Conservation (phyloP, 352 stramenopile species). For the Pythium oligandrum region DNA sequence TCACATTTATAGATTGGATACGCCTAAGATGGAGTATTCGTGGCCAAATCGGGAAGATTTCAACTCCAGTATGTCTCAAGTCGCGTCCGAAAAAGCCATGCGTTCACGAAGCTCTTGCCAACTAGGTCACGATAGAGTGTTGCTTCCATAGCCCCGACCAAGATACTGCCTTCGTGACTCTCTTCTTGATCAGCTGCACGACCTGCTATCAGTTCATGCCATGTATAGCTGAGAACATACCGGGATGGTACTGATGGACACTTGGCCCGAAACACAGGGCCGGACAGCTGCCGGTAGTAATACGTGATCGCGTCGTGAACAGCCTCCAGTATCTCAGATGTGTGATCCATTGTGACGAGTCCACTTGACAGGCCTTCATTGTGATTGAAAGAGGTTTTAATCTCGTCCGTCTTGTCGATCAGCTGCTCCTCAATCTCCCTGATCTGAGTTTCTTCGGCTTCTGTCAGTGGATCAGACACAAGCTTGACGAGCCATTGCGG, state of each 20-base stretch:
- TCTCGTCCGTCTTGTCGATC: neutral
- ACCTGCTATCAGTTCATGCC: constrained; percentile 6
- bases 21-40: too few species aligned
- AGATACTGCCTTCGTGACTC: neutral
- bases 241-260: constrained; percentile 15
- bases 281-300: constrained; percentile 14
- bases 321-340: constrained; percentile 2
- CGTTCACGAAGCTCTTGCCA: constrained; percentile 13
- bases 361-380: neutral
- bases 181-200: too few species aligned
- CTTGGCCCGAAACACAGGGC: constrained; percentile 12
- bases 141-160: constrained; percentile 13
- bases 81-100: constrained; percentile 14
- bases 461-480: neutral
- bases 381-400: neutral
- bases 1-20: too few species aligned
- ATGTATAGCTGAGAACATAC: constrained; percentile 18
- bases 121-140: constrained; percentile 11
- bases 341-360: constrained; percentile 2
- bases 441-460: neutral
- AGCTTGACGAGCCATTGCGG: neutral
- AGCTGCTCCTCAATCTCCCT: neutral
- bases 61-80: constrained; percentile 10
- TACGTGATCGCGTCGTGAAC: constrained; percentile 10
- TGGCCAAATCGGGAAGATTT: too few species aligned